phyloP scores from a whole-genome alignment of 2,329 filamentous ascomycete species.

The Huntiella bhutanensis region DNA sequence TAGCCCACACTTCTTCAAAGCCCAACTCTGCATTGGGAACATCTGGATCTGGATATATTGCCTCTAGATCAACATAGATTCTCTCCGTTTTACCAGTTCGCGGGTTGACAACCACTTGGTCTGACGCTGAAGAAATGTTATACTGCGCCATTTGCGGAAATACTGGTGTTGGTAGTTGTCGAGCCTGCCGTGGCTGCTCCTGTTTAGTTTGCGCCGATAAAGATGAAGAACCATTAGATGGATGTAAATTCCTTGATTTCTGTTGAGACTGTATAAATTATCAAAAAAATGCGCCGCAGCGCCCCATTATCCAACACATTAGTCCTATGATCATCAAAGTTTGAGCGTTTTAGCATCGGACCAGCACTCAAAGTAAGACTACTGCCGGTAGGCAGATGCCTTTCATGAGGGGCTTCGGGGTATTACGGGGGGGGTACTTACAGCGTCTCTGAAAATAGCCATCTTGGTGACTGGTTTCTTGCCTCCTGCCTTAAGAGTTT shows the following conservation, averaged over 20 bases:
- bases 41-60: slow-evolving; percentile 62
- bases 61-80: slow-evolving; percentile 71
- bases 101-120: slow-evolving; percentile 68
- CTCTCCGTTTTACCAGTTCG: slow-evolving; percentile 68
- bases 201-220: neutral
- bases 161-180: neutral
- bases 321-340: slow-evolving; percentile 94
- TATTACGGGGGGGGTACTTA: slow-evolving; percentile 35
- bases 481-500: slow-evolving; percentile 73
- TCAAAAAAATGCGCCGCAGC: slow-evolving; percentile 17
- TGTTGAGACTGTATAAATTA: slow-evolving; percentile 31
- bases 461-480: slow-evolving; percentile 70
- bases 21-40: slow-evolving; percentile 58
- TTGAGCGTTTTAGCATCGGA: slow-evolving; percentile 22
- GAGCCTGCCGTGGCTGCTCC: neutral
- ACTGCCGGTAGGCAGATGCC: no score
- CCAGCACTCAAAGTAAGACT: neutral
- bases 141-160: slow-evolving; percentile 39
- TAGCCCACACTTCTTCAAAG: slow-evolving; percentile 81
- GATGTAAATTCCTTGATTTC: slow-evolving; percentile 20
- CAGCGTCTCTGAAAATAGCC: slow-evolving; percentile 86
- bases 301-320: slow-evolving; percentile 40
- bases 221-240: slow-evolving; percentile 5
- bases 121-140: slow-evolving; percentile 48
- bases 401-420: neutral